These are phyloP conservation scores for Amborella trichopoda DNA, from an alignment of 164 flowering plant species.

Conservation along the genomic window DNA sequence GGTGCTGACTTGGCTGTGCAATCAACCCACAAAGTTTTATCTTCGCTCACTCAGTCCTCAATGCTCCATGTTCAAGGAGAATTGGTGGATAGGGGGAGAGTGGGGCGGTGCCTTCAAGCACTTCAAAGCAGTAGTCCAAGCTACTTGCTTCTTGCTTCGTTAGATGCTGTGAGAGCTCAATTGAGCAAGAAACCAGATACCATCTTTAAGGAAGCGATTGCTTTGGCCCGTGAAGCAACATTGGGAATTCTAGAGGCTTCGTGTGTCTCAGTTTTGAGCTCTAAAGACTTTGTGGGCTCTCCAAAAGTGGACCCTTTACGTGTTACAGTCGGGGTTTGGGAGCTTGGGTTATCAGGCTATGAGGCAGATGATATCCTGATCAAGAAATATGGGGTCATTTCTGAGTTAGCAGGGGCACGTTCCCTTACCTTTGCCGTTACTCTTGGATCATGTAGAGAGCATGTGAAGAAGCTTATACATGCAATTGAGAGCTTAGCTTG, in stretches of 20 bases:
- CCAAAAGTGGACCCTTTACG: slow-evolving; percentile 33
- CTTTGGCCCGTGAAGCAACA: slow-evolving; percentile 18
- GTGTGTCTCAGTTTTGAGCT: slow-evolving; percentile 20
- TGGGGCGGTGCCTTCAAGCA: slow-evolving; percentile 33
- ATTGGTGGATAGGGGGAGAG: slow-evolving; percentile 30
- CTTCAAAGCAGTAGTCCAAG: slow-evolving; percentile 55
- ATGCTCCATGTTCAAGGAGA: slow-evolving; percentile 42
- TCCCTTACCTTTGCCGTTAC: slow-evolving; percentile 32
- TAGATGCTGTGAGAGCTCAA: slow-evolving; percentile 52
- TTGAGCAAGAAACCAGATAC: slow-evolving; percentile 19
- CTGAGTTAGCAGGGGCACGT: slow-evolving; percentile 32
- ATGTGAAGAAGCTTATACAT: slow-evolving; percentile 25
- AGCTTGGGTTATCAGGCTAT: slow-evolving; percentile 38
- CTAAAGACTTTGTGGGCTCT: slow-evolving; percentile 12
- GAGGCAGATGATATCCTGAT: slow-evolving; percentile 36
- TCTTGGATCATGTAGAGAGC: slow-evolving; percentile 28
- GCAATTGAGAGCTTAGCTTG: slow-evolving; percentile 24
- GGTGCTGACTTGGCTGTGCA: slow-evolving; percentile 44
- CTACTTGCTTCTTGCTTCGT: slow-evolving; percentile 35
- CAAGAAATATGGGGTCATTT: slow-evolving; percentile 21
- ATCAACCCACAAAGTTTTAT: slow-evolving; percentile 46
- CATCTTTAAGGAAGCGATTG: slow-evolving; percentile 21
- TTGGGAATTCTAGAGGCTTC: slow-evolving; percentile 15
- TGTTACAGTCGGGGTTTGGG: slow-evolving; percentile 24
- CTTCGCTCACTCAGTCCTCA: slow-evolving; percentile 46